phyloP scores from a whole-genome alignment of 495 filamentous ascomycete species.

The Margaritispora aquatica region DNA sequence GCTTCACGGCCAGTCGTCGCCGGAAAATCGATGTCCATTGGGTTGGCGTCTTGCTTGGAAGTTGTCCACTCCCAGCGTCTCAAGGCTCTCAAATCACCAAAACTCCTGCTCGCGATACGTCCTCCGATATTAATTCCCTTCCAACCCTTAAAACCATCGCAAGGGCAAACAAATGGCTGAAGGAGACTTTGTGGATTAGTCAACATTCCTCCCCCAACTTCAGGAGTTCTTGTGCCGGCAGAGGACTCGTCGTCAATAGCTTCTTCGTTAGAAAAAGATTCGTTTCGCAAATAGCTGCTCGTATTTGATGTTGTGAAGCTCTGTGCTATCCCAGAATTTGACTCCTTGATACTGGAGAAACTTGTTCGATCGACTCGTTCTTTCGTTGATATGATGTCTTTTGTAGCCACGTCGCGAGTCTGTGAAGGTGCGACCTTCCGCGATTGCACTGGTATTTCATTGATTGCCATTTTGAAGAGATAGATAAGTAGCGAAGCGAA shows the following conservation, averaged over 20 bases:
- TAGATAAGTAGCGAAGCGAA: background rate
- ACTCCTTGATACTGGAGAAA: slow-evolving; percentile 53
- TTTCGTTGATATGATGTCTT: slow-evolving; percentile 1
- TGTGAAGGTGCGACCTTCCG: background rate
- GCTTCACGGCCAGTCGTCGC: slow-evolving; percentile 16
- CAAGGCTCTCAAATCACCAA: slow-evolving; percentile 56
- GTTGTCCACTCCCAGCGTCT: slow-evolving; percentile 51
- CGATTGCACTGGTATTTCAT: background rate
- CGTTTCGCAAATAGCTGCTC: slow-evolving; percentile 45
- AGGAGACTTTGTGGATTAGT: slow-evolving; percentile 22
- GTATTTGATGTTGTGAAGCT: slow-evolving; percentile 64
- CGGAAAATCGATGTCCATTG: slow-evolving; percentile 13
- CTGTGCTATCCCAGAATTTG: slow-evolving; percentile 51
- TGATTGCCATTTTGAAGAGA: background rate
- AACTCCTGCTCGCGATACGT: slow-evolving; percentile 65
- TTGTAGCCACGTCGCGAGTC: background rate
- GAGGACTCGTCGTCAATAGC: slow-evolving; percentile 32
- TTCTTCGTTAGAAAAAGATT: slow-evolving; percentile 30
- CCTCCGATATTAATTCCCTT: slow-evolving; percentile 63
- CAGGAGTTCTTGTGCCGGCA: slow-evolving; percentile 13
- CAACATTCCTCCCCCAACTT: slow-evolving; percentile 10
- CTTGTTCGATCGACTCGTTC: slow-evolving; percentile 36
- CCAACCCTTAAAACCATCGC: slow-evolving; percentile 65
- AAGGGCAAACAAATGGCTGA: slow-evolving; percentile 61
- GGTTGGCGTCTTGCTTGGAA: slow-evolving; percentile 13